These are phyloP conservation scores for Microbotryum scabiosae DNA, from an alignment of 1,284 basidiomycete genomes.

Conservation along the genomic window DNA sequence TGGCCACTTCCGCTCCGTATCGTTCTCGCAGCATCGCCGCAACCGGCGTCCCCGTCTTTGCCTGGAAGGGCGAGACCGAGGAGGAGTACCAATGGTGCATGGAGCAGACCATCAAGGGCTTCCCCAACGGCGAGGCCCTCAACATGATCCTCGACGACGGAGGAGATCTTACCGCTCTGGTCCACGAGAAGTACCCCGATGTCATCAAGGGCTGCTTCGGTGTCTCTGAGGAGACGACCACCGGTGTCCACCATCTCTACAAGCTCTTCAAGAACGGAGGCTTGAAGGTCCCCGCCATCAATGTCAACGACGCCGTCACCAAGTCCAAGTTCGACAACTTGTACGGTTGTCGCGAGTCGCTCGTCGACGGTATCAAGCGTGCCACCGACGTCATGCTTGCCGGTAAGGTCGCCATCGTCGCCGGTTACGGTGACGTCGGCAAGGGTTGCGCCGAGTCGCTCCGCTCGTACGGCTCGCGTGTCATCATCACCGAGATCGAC, in stretches of 20 bases:
- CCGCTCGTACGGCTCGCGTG: constrained; percentile 90
- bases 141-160: constrained; percentile 99
- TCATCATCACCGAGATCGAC: constrained; percentile 95
- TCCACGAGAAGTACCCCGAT: constrained; percentile 94
- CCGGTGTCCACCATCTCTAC: constrained; percentile 99
- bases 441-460: constrained; percentile 99
- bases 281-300: constrained; percentile 97
- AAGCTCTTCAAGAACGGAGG: constrained; percentile 91
- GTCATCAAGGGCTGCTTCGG: constrained; percentile 65
- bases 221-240: constrained; percentile 98
- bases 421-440: constrained; percentile 97
- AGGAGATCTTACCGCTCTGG: constrained; percentile 89
- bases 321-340: constrained; percentile 91
- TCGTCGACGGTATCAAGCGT: constrained; percentile 99
- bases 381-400: constrained; percentile 99
- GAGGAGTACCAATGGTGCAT: constrained; percentile 95
- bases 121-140: constrained; percentile 61
- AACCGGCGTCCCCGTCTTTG: constrained; percentile 95
- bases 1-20: background rate
- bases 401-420: constrained; percentile 97
- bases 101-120: constrained; percentile 80
- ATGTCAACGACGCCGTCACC: constrained; percentile 88
- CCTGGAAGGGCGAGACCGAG: constrained; percentile 99
- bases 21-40: constrained; percentile 66
- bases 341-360: constrained; percentile 98